phyloP scores from a whole-genome alignment of 306 rosid species.

The Calophaca sinica region DNA sequence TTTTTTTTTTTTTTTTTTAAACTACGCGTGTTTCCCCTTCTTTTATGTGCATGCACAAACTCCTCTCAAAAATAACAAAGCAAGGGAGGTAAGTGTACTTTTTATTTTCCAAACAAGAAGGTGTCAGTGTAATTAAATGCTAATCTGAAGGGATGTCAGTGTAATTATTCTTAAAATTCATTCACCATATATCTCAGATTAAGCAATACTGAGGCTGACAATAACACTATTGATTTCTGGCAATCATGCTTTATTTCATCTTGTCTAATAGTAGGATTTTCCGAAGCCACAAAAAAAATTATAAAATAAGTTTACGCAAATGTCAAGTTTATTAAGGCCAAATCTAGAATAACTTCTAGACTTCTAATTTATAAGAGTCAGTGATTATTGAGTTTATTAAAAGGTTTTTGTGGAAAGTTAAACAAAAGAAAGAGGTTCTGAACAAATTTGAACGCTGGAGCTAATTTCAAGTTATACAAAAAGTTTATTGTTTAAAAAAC shows the following conservation, averaged over 20 bases:
- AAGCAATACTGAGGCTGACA: neutral
- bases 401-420: too few species aligned
- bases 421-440: too few species aligned
- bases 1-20: neutral
- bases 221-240: neutral
- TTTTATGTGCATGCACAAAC: neutral
- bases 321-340: neutral
- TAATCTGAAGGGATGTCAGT: too few species aligned
- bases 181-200: neutral
- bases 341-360: too few species aligned
- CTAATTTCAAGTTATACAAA: neutral
- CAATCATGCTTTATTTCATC: constrained; percentile 7
- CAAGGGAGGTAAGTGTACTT: neutral
- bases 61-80: neutral
- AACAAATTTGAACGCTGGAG: neutral
- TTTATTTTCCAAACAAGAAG: neutral
- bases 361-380: too few species aligned
- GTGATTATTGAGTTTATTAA: neutral
- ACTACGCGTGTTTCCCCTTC: neutral
- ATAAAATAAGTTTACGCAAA: constrained; percentile 7
- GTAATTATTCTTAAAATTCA: too few species aligned
- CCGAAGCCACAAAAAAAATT: constrained; percentile 10
- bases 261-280: neutral
- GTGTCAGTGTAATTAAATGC: neutral
- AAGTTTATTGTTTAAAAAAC: too few species aligned